Evolutionary conservation across 345 rosid genomes (phyloP).

Genomic region (Acer campestre): DNA sequence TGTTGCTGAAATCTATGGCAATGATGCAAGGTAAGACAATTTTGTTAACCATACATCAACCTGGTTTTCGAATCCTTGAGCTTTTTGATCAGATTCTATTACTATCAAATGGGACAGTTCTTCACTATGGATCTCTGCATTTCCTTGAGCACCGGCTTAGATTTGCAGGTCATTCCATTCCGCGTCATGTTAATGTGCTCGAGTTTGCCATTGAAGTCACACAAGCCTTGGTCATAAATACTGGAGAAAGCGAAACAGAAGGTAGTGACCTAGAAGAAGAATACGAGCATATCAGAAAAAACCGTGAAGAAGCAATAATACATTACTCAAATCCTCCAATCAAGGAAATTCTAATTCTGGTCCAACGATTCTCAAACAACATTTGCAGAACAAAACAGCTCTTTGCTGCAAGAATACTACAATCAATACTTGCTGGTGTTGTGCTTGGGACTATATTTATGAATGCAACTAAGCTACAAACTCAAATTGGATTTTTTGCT

Average conservation of each 20-base stretch:
- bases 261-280: constrained; percentile 1
- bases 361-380: constrained; percentile 30
- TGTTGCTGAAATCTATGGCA: constrained; percentile 33
- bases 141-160: constrained; percentile 27
- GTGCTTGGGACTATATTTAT: constrained; percentile 35
- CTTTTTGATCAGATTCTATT: constrained; percentile 31
- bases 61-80: constrained; percentile 35
- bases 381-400: constrained; percentile 38
- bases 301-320: constrained; percentile 7
- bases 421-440: constrained; percentile 26
- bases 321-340: constrained; percentile 24
- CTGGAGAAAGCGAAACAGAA: constrained; percentile 25
- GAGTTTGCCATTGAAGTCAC: constrained; percentile 36
- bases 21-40: constrained; percentile 29
- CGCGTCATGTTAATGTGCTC: constrained; percentile 34
- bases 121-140: constrained; percentile 31
- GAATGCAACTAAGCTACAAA: constrained; percentile 30
- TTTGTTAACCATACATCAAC: constrained; percentile 37
- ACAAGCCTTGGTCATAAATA: constrained; percentile 19
- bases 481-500: constrained; percentile 38
- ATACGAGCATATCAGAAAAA: constrained; percentile 16
- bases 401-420: constrained; percentile 34
- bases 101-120: constrained; percentile 29
- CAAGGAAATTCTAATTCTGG: constrained; percentile 26
- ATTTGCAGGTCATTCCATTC: constrained; percentile 29